These are phyloP conservation scores for Calonectria fujianensis DNA, from an alignment of 2,329 filamentous ascomycete species.

Conservation along the genomic window DNA sequence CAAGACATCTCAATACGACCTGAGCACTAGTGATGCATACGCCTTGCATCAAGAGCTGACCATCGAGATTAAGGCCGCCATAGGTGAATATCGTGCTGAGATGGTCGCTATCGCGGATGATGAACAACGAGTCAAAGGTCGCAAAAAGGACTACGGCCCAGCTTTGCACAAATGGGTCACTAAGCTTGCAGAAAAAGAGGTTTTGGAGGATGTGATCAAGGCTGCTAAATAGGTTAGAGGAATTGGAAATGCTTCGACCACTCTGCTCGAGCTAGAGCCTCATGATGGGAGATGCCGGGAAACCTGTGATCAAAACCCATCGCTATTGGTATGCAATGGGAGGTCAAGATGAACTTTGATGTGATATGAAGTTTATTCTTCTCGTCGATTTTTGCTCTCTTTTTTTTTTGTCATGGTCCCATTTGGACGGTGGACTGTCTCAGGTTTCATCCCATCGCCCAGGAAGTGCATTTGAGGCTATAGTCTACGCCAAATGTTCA, in stretches of 20 bases:
- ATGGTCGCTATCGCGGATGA: conserved; percentile 66
- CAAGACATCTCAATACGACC: conserved; percentile 37
- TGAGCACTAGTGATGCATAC: conserved; percentile 55
- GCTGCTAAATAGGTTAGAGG: conserved; percentile 41
- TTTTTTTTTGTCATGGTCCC: background rate
- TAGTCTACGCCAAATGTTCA: background rate
- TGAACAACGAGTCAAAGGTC: conserved; percentile 70
- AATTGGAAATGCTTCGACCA: background rate
- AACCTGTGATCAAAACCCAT: background rate
- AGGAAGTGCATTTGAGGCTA: background rate
- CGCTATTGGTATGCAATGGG: background rate
- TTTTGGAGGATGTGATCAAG: conserved; percentile 68
- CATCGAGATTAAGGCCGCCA: conserved; percentile 64
- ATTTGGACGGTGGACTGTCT: background rate
- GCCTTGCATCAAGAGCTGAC: conserved; percentile 63
- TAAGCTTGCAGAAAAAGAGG: conserved; percentile 79
- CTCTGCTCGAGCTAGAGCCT: background rate
- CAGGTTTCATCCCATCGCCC: background rate
- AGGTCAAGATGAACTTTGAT: background rate
- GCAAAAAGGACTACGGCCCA: conserved; percentile 81
- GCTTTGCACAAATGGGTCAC: conserved; percentile 82
- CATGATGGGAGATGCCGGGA: background rate
- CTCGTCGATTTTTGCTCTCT: background rate
- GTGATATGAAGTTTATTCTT: background rate
- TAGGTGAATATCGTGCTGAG: conserved; percentile 70